Conservation (phyloP, 1,139 yeast species). For the Williopsis jadinii region DNA sequence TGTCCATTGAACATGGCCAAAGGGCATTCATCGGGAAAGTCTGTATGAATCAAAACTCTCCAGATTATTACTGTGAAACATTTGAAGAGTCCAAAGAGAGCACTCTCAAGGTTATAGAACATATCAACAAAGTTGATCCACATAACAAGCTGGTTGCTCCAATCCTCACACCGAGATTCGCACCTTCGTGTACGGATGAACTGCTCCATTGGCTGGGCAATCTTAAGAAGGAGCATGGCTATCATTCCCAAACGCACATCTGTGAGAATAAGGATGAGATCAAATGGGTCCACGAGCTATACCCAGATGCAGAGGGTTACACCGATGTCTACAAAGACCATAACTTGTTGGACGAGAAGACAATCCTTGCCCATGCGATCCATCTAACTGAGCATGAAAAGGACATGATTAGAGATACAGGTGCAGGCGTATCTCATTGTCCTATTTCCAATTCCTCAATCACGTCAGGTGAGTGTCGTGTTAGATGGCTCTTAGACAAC, state of each 20-base stretch:
- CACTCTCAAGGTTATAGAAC: slow-evolving; percentile 49
- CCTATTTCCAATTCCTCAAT: slow-evolving; percentile 88
- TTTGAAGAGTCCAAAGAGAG: slow-evolving; percentile 52
- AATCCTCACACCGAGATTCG: slow-evolving; percentile 88
- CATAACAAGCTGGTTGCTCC: slow-evolving; percentile 48
- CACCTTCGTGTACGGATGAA: slow-evolving; percentile 73
- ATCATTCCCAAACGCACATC: slow-evolving; percentile 86
- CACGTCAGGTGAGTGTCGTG: slow-evolving; percentile 87
- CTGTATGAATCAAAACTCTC: slow-evolving; percentile 79
- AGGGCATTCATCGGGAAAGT: slow-evolving; percentile 90
- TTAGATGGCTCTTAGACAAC: slow-evolving; percentile 58
- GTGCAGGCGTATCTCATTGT: slow-evolving; percentile 84
- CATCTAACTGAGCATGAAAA: slow-evolving; percentile 66
- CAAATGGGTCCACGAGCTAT: slow-evolving; percentile 62
- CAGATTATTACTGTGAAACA: slow-evolving; percentile 60
- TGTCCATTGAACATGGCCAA: slow-evolving; percentile 64
- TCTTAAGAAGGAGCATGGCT: slow-evolving; percentile 31
- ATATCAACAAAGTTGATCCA: slow-evolving; percentile 43
- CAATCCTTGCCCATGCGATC: slow-evolving; percentile 86
- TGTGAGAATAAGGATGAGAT: slow-evolving; percentile 76
- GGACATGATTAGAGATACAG: slow-evolving; percentile 41
- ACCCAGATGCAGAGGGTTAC: slow-evolving; percentile 65
- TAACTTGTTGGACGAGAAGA: slow-evolving; percentile 51
- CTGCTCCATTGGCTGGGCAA: slow-evolving; percentile 60
- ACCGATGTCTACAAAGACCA: slow-evolving; percentile 71